Percentiles rank a stretch among this genome's conserved stretches.
phyloP scores from a whole-genome alignment of 257 asterid species.

The Solanum piurae region DNA sequence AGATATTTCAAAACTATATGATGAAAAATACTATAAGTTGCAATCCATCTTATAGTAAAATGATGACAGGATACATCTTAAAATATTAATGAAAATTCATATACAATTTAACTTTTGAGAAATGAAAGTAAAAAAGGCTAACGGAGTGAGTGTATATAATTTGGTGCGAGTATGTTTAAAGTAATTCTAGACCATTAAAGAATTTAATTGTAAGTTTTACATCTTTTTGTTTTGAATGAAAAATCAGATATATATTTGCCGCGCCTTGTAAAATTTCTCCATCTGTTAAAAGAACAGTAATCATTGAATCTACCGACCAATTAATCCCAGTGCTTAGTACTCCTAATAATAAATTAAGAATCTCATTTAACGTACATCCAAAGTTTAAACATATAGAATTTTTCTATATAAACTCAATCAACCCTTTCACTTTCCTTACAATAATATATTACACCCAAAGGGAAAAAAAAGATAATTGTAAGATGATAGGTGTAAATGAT shows the following conservation, averaged over 20 bases:
- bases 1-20: too few relatives aligned
- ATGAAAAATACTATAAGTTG: too few relatives aligned
- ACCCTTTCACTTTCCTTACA: not conserved
- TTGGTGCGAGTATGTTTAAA: not conserved
- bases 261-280: not conserved
- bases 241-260: too few relatives aligned
- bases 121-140: not conserved
- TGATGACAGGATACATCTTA: too few relatives aligned
- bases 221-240: too few relatives aligned
- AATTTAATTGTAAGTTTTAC: too few relatives aligned
- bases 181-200: not conserved
- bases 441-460: not conserved
- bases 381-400: not conserved
- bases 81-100: too few relatives aligned
- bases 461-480: not conserved
- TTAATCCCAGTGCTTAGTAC: not conserved
- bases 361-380: not conserved
- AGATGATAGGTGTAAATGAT: conserved; percentile 44
- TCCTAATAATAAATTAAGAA: not conserved
- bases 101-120: not conserved
- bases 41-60: not conserved
- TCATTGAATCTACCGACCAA: not conserved
- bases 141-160: not conserved
- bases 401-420: not conserved
- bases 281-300: not conserved